A percentile compares a stretch with the other conserved stretches of the same genome.
Conservation (phyloP, 2,329 filamentous ascomycete genomes). For the Metarhizium robertsii region DNA sequence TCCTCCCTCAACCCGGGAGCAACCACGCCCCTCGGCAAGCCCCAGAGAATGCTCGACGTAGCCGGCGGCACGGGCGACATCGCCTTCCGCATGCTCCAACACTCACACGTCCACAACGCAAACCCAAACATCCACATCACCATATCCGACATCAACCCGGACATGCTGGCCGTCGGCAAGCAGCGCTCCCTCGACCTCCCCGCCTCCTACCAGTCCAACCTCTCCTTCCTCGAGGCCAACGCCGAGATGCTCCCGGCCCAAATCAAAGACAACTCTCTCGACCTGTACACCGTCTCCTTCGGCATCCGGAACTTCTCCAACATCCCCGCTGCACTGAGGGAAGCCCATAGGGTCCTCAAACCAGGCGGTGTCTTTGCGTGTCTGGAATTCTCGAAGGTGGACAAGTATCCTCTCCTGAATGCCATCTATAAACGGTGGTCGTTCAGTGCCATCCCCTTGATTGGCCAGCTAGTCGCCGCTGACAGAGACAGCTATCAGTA, state of each 20-base stretch:
- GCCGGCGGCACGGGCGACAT: slow-evolving; percentile 97
- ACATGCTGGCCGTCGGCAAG: slow-evolving; percentile 84
- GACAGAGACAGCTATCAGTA: slow-evolving; percentile 98
- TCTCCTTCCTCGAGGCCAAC: slow-evolving; percentile 80
- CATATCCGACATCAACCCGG: slow-evolving; percentile 90
- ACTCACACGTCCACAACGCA: slow-evolving; percentile 67
- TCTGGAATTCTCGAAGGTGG: slow-evolving; percentile 82
- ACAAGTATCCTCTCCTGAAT: slow-evolving; percentile 70
- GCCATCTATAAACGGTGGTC: slow-evolving; percentile 91
- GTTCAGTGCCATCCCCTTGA: slow-evolving; percentile 86
- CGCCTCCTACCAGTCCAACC: slow-evolving; percentile 43
- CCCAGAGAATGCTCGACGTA: slow-evolving; percentile 80
- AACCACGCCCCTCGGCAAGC: slow-evolving; percentile 29
- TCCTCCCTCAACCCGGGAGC: slow-evolving; percentile 78
- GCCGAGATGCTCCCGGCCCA: slow-evolving; percentile 61
- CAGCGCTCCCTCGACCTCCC: slow-evolving; percentile 59
- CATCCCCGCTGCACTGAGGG: slow-evolving; percentile 70
- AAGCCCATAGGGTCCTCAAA: slow-evolving; percentile 82
- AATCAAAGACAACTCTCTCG: slow-evolving; percentile 63
- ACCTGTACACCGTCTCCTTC: slow-evolving; percentile 95
- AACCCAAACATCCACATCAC: slow-evolving; percentile 77
- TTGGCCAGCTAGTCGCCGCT: slow-evolving; percentile 88
- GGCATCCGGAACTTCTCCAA: slow-evolving; percentile 96
- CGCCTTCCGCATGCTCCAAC: slow-evolving; percentile 89
- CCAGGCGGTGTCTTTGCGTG: slow-evolving; percentile 95